Conservation (phyloP, 768 basidiomycete species). For the Neoboletus brunneissimus region DNA sequence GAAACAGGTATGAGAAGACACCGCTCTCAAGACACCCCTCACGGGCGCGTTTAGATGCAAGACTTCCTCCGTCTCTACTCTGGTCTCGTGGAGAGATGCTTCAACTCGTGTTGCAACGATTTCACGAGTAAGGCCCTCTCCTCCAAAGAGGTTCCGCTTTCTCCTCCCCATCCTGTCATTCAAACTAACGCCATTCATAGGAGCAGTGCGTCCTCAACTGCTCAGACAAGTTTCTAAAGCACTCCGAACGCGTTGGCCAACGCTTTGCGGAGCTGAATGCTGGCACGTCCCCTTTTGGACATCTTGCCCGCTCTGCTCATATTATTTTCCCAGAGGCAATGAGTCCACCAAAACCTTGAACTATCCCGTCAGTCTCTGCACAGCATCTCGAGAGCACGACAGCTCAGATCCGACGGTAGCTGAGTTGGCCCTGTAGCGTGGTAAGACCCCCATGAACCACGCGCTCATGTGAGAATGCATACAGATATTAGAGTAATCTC, state of each 20-base stretch:
- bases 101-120: slow-evolving; percentile 92
- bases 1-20: slow-evolving; percentile 68
- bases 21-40: not conserved
- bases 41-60: slow-evolving; percentile 71
- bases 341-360: slow-evolving; percentile 30
- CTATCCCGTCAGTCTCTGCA: not conserved
- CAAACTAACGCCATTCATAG: slow-evolving; percentile 41
- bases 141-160: slow-evolving; percentile 74
- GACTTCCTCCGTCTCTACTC: slow-evolving; percentile 97
- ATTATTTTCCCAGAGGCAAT: slow-evolving; percentile 30
- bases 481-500: slow-evolving; percentile 19
- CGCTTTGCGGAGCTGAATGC: slow-evolving; percentile 91
- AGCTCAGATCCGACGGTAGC: slow-evolving; percentile 1
- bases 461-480: slow-evolving; percentile 13
- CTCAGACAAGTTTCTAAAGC: slow-evolving; percentile 96
- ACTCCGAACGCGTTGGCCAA: slow-evolving; percentile 89
- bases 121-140: slow-evolving; percentile 94
- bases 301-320: not conserved
- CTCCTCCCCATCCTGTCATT: not conserved
- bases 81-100: slow-evolving; percentile 92
- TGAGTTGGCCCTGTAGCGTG: slow-evolving; percentile 10
- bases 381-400: not conserved
- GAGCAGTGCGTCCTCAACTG: slow-evolving; percentile 90
- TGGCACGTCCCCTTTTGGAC: slow-evolving; percentile 48
- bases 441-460: slow-evolving; percentile 10